phyloP scores from a whole-genome alignment of 768 basidiomycete genomes.

The Chiua virens region DNA sequence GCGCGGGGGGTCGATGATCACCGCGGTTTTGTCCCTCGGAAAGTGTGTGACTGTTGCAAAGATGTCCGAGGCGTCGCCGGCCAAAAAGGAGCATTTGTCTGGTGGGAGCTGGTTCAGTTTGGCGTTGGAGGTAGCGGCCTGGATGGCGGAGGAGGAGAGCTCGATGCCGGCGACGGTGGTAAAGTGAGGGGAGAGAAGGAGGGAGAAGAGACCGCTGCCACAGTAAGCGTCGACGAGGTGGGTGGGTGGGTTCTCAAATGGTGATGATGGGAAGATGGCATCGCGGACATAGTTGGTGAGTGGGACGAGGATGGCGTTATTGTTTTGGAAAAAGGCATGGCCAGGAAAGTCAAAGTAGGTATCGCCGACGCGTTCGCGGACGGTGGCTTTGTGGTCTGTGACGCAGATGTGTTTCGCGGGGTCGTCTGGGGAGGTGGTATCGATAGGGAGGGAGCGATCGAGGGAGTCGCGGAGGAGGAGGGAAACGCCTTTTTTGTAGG shows the following conservation, averaged over 20 bases:
- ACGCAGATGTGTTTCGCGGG: constrained; percentile 72
- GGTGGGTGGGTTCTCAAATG: constrained; percentile 42
- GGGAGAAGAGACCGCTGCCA: constrained; percentile 84
- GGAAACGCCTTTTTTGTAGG: constrained; percentile 86
- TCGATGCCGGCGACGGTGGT: constrained; percentile 84
- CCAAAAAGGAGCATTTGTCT: constrained; percentile 65
- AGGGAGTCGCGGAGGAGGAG: constrained; percentile 88
- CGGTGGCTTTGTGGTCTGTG: constrained; percentile 74
- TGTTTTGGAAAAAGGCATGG: constrained; percentile 97
- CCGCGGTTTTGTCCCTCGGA: constrained; percentile 61
- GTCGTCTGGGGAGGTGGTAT: constrained; percentile 34
- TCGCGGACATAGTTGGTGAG: constrained; percentile 82
- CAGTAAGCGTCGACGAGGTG: constrained; percentile 97
- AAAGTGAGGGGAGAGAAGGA: constrained; percentile 78
- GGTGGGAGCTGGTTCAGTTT: constrained; percentile 56
- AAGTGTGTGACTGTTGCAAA: constrained; percentile 68
- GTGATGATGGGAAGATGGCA: constrained; percentile 52
- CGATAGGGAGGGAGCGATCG: constrained; percentile 27
- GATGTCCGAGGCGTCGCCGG: constrained; percentile 86
- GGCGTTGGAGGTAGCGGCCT: constrained; percentile 65
- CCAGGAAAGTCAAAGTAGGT: constrained; percentile 83
- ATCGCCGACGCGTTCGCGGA: constrained; percentile 83
- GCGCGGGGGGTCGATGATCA: constrained; percentile 88
- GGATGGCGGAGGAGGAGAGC: constrained; percentile 71
- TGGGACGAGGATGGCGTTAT: constrained; percentile 86